These are phyloP conservation scores for Microcyclospora tardicrescens DNA, from an alignment of 2,329 filamentous ascomycete species.

Conservation along the genomic window DNA sequence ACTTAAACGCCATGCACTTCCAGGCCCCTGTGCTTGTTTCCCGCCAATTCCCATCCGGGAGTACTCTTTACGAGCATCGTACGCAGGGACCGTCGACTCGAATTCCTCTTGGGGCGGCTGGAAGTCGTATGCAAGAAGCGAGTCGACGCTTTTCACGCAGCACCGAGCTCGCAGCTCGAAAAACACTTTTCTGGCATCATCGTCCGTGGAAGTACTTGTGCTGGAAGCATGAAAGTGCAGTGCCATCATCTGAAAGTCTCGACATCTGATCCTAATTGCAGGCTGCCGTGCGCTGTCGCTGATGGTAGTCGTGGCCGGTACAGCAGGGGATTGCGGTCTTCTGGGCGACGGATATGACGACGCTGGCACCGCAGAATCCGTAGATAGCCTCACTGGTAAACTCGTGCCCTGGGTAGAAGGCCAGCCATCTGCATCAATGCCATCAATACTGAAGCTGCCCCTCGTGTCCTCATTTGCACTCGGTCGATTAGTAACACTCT, in stretches of 20 bases:
- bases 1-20: constrained; percentile 74
- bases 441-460: constrained; percentile 1
- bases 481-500: constrained; percentile 4
- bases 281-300: constrained; percentile 45
- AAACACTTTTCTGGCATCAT: constrained; percentile 62
- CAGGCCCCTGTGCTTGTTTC: constrained; percentile 49
- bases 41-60: constrained; percentile 74
- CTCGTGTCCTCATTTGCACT: constrained; percentile 1
- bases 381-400: constrained; percentile 13
- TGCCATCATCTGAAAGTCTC: constrained; percentile 87
- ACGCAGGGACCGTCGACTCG: constrained; percentile 67
- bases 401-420: constrained; percentile 20
- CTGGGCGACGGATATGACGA: constrained; percentile 13
- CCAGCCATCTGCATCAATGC: constrained; percentile 12
- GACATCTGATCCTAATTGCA: constrained; percentile 74
- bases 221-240: constrained; percentile 72
- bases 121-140: constrained; percentile 82
- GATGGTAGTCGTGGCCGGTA: constrained; percentile 28
- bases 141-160: constrained; percentile 70
- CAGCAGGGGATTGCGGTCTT: constrained; percentile 26
- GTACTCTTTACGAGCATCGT: constrained; percentile 77
- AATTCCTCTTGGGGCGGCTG: constrained; percentile 52
- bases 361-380: constrained; percentile 14
- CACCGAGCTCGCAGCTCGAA: constrained; percentile 73
- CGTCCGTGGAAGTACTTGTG: constrained; percentile 26